phyloP scores from a whole-genome alignment of 1,139 yeast species.

The Suhomyces panamericanus region DNA sequence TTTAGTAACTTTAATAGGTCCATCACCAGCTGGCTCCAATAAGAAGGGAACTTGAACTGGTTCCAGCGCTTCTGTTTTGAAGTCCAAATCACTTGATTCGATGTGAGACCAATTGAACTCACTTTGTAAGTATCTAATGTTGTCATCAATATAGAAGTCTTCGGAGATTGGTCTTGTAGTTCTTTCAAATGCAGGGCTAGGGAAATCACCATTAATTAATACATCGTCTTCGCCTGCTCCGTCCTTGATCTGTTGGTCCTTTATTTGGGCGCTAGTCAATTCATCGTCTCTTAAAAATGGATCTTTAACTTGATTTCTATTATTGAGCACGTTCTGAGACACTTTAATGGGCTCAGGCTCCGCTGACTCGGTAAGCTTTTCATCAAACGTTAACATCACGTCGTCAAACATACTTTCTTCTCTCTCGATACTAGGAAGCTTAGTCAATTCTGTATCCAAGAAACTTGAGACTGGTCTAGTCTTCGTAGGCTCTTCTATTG shows the following conservation, averaged over 20 bases:
- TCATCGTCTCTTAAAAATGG: constrained; percentile 48
- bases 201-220: background rate
- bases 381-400: constrained; percentile 22
- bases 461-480: constrained; percentile 7
- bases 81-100: constrained; percentile 9
- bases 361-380: constrained; percentile 9
- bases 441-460: constrained; percentile 8
- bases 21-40: constrained; percentile 10
- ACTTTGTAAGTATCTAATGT: constrained; percentile 32
- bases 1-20: constrained; percentile 26
- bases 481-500: background rate
- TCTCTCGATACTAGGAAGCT: constrained; percentile 35
- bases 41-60: background rate
- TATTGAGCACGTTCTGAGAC: background rate
- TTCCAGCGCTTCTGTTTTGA: constrained; percentile 7
- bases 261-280: constrained; percentile 43
- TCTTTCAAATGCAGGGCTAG: constrained; percentile 2
- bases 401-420: constrained; percentile 38
- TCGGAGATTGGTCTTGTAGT: constrained; percentile 18
- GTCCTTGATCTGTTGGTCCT: constrained; percentile 42
- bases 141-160: constrained; percentile 37
- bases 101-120: constrained; percentile 34
- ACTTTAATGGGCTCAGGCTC: background rate
- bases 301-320: constrained; percentile 20
- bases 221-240: constrained; percentile 12